These are phyloP conservation scores for Alternaria gaisen DNA, from an alignment of 2,329 filamentous ascomycete genomes.

Conservation along the genomic window DNA sequence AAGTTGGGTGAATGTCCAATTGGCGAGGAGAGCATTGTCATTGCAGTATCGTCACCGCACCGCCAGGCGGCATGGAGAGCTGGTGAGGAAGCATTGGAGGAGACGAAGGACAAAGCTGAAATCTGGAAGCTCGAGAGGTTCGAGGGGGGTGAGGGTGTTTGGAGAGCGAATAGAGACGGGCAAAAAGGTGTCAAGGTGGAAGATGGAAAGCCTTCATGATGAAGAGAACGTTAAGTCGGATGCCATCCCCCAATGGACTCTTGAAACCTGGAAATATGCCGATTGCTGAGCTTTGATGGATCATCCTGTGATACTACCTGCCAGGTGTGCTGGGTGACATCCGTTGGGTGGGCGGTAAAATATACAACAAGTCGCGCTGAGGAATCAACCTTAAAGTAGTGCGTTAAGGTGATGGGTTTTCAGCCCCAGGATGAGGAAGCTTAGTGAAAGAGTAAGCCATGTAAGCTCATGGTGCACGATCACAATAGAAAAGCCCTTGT, in stretches of 20 bases:
- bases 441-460: not conserved
- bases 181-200: conserved; percentile 62
- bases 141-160: conserved; percentile 76
- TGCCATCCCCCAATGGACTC: not conserved
- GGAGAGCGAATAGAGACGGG: conserved; percentile 88
- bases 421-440: not conserved
- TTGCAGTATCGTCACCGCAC: conserved; percentile 85
- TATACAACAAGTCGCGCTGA: not conserved
- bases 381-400: not conserved
- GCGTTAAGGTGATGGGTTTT: not conserved
- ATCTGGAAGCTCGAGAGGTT: conserved; percentile 97
- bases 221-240: conserved; percentile 9
- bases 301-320: not conserved
- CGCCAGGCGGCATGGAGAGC: conserved; percentile 85
- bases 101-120: conserved; percentile 86
- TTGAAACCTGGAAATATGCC: not conserved
- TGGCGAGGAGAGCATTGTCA: conserved; percentile 91
- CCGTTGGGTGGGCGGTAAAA: not conserved
- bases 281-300: no score
- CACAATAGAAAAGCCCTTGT: not conserved
- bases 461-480: not conserved
- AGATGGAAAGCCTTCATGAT: conserved; percentile 15
- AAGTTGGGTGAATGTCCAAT: conserved; percentile 86
- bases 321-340: not conserved
- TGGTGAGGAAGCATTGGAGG: conserved; percentile 87